These are phyloP conservation scores for Chaetomiaceae sp. DNA, from an alignment of 2,329 filamentous ascomycete genomes.

Conservation along the genomic window DNA sequence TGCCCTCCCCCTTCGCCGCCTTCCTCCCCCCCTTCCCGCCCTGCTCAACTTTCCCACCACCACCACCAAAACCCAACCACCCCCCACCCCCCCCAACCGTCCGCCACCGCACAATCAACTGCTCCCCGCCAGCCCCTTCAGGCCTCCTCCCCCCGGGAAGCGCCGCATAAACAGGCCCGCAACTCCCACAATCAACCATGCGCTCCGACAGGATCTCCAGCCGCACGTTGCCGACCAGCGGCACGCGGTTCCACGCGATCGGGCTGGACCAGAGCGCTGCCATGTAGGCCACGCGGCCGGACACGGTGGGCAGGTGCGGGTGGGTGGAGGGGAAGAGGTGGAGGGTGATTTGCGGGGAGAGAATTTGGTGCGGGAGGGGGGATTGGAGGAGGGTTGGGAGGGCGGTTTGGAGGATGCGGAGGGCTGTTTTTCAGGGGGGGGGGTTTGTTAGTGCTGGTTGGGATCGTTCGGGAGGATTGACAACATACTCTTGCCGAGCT, in stretches of 20 bases:
- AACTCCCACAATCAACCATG: slow-evolving; percentile 57
- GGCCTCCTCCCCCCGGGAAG: slow-evolving; percentile 1
- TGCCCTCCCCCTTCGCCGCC: slow-evolving; percentile 19
- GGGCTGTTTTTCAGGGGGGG: slow-evolving; percentile 38
- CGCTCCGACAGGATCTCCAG: slow-evolving; percentile 86
- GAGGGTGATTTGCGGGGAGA: slow-evolving; percentile 67
- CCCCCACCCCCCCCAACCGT: slow-evolving; percentile 51
- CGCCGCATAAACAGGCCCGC: too few relatives aligned
- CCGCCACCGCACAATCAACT: slow-evolving; percentile 88
- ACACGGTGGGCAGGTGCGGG: slow-evolving; percentile 85
- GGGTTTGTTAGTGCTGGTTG: neutral
- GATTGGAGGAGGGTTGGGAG: slow-evolving; percentile 63
- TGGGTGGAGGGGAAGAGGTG: slow-evolving; percentile 72
- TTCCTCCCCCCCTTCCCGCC: neutral
- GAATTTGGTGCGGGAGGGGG: slow-evolving; percentile 67
- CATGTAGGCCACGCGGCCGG: slow-evolving; percentile 82
- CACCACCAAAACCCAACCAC: slow-evolving; percentile 24
- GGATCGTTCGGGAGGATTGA: neutral
- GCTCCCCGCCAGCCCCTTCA: slow-evolving; percentile 60
- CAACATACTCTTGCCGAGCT: slow-evolving; percentile 57
- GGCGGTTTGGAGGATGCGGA: slow-evolving; percentile 60
- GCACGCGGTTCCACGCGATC: slow-evolving; percentile 90
- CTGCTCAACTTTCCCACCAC: neutral
- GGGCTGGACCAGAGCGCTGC: slow-evolving; percentile 95
- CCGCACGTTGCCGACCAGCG: slow-evolving; percentile 83